Evolutionary conservation across 176 grass and related monocot genomes (phyloP), one percentile per base, ranked within the genome.

Genomic region (Aechmea fasciata): DNA sequence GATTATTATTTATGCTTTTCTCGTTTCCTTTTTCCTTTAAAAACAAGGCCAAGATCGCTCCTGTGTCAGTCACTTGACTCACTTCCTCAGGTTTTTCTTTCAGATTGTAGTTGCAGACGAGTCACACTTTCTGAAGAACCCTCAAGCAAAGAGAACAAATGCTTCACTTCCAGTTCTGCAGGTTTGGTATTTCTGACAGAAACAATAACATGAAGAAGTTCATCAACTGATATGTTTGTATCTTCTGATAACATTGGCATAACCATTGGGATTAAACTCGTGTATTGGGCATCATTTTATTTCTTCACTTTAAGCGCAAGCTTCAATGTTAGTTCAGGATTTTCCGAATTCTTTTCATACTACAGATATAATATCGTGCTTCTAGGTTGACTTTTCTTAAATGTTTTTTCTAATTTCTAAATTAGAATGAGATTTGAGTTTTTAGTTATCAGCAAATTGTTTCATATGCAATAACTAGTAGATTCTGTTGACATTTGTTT

Each of bases 51-150:
- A 25, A 22, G 15, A n/a, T 57, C 3, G 11, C 41, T 55, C 13
- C 6, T 47, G 49, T 63, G 12, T 26, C 19, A 2, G 12, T 41
- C 33, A 41, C 33, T 41, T 41, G 4, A 41, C 33, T 41, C 33
- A 41, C 33, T 41, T 41, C 33, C 33, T 41, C 33, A 41, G 33
- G 33, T 41, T 41, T 41, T 41, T 41, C 33, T 41, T 81, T 69
- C 87, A 96, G 92, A 80, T 92, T 70, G 83, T 96, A 73, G 85
- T 96, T 87, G 92, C 92, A 69, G 92, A 96, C 55, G 92, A 96
- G 79, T 96, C 92, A 49, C 92, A 96, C 82, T 96, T 92, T 68
- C 47, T 96, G 76, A 96, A 96, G 81, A 96, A 96, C 79, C 68
- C 64, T 69, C 83, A 83, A 71, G 92, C 88, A 2, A 90, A 92